Percentiles rank a stretch among this genome's conserved stretches.
Conservation (phyloP, 192 early-diverging fungal genomes). For the Rhizophagus clarus region DNA sequence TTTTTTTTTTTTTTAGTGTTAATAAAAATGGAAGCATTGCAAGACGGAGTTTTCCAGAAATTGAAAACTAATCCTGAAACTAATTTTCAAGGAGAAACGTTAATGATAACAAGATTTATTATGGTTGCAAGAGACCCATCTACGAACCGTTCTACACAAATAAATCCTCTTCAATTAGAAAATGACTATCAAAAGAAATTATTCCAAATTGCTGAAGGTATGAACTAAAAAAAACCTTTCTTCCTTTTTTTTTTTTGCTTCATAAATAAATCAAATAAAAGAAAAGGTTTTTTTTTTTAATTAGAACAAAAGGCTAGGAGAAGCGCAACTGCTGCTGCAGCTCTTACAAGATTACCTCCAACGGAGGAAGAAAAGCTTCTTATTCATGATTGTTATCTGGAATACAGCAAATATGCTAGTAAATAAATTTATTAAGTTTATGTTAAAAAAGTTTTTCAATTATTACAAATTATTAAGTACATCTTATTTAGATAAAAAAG, state of each 20-base stretch:
- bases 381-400: conserved; percentile 78
- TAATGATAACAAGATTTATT: conserved; percentile 81
- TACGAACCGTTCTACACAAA: conserved; percentile 66
- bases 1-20: conserved; percentile 45
- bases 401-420: conserved; percentile 65
- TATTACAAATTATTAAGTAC: background rate
- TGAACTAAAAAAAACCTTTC: background rate
- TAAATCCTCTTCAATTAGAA: conserved; percentile 75
- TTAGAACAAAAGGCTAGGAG: conserved; percentile 58
- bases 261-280: background rate
- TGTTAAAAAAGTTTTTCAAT: background rate
- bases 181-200: conserved; percentile 75
- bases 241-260: background rate
- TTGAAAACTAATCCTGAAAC: background rate
- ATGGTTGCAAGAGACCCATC: conserved; percentile 82
- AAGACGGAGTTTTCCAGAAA: conserved; percentile 19
- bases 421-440: conserved; percentile 22
- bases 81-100: conserved; percentile 43
- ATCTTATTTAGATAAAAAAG: conserved; percentile 30
- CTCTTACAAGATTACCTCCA: conserved; percentile 73
- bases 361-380: conserved; percentile 74
- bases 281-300: background rate
- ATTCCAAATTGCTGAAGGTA: conserved; percentile 67
- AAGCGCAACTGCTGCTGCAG: conserved; percentile 38
- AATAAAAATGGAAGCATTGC: conserved; percentile 66